Evolutionary conservation across 192 early-diverging fungal species (phyloP), one percentile per base, ranked within the genome.

Genomic region (Umbelopsis ramanniana): DNA sequence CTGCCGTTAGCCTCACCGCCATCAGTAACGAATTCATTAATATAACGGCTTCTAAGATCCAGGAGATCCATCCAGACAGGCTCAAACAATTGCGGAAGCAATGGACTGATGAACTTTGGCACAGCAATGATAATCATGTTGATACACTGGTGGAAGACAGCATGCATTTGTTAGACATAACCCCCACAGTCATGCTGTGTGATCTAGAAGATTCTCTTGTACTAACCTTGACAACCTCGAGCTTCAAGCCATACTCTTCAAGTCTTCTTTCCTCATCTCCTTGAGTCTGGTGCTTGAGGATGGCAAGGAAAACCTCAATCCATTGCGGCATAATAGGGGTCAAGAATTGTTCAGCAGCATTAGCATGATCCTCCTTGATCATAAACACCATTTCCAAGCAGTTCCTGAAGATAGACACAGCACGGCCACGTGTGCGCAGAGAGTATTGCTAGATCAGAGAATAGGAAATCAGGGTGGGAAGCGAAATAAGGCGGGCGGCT

Each of bases 321-420:
- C 96, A 98, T 50, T 89, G 81, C 19, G 87, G 84, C 40, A 97
- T 82, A 48, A 95, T 83, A 0, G 95, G 94, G 12, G 83, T 85
- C 37, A 95, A 78, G 55, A 92, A 94, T 4, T 84, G 82, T 37
- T 88, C 84, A 3, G 91, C 88, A 52, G 86, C 87, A 7, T 88
- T 79, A 4, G 92, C 91, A 74, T 93, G 90, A 46, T 91, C 91
- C 37, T 88, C 88, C 40, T 94, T 89, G 57, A 97, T 88, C 60
- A 88, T 92, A 69, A 88, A 86, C 33, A 97, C 74, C 81, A 94
- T 95, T 70, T 96, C 92, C 10, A 96, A 82, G 68, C 93, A 94
- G 66, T 93, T 92, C 43, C 87, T 84, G 77, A 97, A 94, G 47
- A 98, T 92, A 22, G 86, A 79, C 11, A 95, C 89, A 1, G 94